These are phyloP conservation scores for Ganoderma leucocontextum DNA, from an alignment of 1,284 basidiomycete genomes.

Conservation along the genomic window DNA sequence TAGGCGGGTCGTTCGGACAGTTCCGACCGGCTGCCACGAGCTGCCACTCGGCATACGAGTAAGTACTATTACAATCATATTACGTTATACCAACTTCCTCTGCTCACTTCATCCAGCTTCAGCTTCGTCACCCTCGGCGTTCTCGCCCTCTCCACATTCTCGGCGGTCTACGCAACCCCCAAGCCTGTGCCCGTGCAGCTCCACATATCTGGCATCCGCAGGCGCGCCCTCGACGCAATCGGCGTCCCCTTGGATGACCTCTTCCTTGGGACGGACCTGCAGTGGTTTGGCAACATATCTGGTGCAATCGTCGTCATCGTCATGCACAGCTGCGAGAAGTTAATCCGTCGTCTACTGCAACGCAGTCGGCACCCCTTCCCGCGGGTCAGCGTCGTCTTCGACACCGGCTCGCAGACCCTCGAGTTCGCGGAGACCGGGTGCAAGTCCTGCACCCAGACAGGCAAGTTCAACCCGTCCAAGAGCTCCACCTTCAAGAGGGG, in stretches of 20 bases:
- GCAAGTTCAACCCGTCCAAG: conserved; percentile 54
- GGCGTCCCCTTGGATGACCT: conserved; percentile 58
- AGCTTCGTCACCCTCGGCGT: conserved; percentile 26
- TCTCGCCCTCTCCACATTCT: conserved; percentile 26
- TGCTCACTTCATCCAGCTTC: too few relatives aligned
- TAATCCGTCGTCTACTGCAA: neutral
- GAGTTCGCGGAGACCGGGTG: conserved; percentile 62
- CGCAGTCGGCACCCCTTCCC: conserved; percentile 57
- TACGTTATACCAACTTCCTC: too few relatives aligned
- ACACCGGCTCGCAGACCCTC: conserved; percentile 57
- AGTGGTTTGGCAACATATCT: conserved; percentile 62
- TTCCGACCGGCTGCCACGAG: too few relatives aligned
- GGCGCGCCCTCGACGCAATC: conserved; percentile 29
- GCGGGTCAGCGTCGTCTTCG: conserved; percentile 59
- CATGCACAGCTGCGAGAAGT: neutral
- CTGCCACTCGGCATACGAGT: too few relatives aligned
- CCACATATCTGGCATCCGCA: conserved; percentile 29
- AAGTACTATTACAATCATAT: too few relatives aligned
- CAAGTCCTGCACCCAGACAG: conserved; percentile 52
- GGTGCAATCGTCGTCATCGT: conserved; percentile 13
- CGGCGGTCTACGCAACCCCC: conserved; percentile 20
- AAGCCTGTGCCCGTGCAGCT: conserved; percentile 42
- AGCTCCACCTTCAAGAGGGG: conserved; percentile 60
- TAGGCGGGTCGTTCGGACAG: too few relatives aligned
- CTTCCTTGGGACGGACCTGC: conserved; percentile 62